Evolutionary conservation across 2,329 filamentous ascomycete genomes (phyloP), one percentile per base, ranked within the genome.

Genomic region (Fusarium dimerum): DNA sequence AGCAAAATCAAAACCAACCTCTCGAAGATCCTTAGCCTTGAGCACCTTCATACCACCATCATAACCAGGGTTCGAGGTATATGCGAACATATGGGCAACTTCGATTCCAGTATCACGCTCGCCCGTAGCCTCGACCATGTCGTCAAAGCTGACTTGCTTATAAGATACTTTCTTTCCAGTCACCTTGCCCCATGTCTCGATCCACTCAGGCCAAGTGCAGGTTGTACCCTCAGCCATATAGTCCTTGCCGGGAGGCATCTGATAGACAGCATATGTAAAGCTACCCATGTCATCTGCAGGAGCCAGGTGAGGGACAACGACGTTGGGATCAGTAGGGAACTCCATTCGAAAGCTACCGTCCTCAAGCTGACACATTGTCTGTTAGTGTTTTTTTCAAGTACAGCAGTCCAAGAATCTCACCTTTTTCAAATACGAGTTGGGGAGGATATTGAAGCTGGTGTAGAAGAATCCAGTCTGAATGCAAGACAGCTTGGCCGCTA

Each of bases 401-500:
- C n/a, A 2, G 4, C 11, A 3, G 4, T 20, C 11, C 3, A 1
- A 0, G 1, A 8, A 61, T 26, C 69, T 38, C 17, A 78, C 78
- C 70, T 76, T 79, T 16, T 56, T 57, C 30, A 82, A 72, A 52
- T 79, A 82, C 0, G 73, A 73, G 13, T 71, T 56, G 0, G 77
- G 77, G 11, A 78, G 59, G 32, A 81, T 73, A 2, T 69, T 69
- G 63, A 78, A 77, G 56, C 78, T 81, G 0, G 71, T 76, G 40
- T 64, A 78, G 49, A 80, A 80, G 57, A 62, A 80, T 0, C 78
- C 78, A 0, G 77, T 80, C 9, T 80, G 77, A 18, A 80, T 74
- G 63, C 74, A 79, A 6, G 74, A 78, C 72, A 77, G 78, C 66
- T 81, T 82, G 47, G 64, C 66, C 7, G 75, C 76, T 32, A 83